Percentiles rank a stretch among this genome's conserved stretches.
Evolutionary conservation across 78 protist genomes (phyloP).

Genomic region (Dictyostelium purpureum): DNA sequence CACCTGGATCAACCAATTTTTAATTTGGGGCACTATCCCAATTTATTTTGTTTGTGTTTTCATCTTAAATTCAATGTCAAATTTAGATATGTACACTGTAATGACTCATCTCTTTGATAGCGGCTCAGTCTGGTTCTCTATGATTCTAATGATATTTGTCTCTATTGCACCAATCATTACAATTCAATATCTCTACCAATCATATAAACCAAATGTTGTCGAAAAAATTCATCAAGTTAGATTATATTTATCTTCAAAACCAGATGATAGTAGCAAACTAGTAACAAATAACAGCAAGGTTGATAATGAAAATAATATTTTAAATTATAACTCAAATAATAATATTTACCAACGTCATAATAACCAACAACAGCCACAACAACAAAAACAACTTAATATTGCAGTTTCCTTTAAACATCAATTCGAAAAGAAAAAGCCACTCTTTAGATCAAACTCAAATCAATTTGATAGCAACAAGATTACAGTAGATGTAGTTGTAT

Average conservation of each 20-base stretch:
- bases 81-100: not conserved
- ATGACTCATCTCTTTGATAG: slow-evolving; percentile 4
- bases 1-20: slow-evolving; percentile 70
- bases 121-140: slow-evolving; percentile 17
- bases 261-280: not conserved
- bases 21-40: slow-evolving; percentile 74
- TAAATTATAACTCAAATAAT: not conserved
- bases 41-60: slow-evolving; percentile 49
- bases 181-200: slow-evolving; percentile 11
- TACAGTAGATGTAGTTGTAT: not conserved
- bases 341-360: not conserved
- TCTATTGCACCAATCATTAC: slow-evolving; percentile 33
- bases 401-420: not conserved
- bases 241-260: not conserved
- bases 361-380: not conserved
- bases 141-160: not conserved
- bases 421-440: not conserved
- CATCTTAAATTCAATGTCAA: slow-evolving; percentile 7
- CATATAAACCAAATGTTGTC: slow-evolving; percentile 26
- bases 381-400: not conserved
- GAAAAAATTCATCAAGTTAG: slow-evolving; percentile 62
- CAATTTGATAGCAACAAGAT: not conserved
- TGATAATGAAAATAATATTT: not conserved
- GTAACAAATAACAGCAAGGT: not conserved
- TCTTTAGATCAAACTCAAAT: not conserved